Base-by-base conservation (phyloP, 169 alveolate genomes). In the Cryptosporidium xiaoi region DNA sequence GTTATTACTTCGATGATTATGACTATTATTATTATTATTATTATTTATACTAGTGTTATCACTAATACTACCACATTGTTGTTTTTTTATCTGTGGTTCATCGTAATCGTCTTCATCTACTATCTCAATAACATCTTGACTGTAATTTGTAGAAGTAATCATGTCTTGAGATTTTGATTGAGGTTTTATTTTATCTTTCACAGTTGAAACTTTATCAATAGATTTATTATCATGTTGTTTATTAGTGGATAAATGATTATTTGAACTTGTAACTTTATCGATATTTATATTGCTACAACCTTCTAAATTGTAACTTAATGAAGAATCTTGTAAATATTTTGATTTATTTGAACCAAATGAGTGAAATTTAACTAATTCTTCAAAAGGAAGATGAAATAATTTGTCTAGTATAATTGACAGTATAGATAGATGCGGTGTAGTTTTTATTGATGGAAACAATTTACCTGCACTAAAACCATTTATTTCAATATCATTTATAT, bases 401-500 rank as follows among this genome's bases (percentile, higher is more conserved):
- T 62, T 46, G n/a, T 77, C 87, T 15, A 77, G 34, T 29, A 77
- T 16, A 13, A 8, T 31, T 24, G 87, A 77, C 12, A 77, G 24
- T n/a, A 62, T 27, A n/a, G 87, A 77, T 53, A 40, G 24, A 46
- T 77, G 87, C n/a, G 64, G 33, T 8, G 64, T 16, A 7, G 36
- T 34, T 13, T 40, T 33, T 34, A 66, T 18, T 7, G 40, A 7
- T 6, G 48, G 48, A 40, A 51, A 56, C 15, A 77, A 31, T 13
- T 60, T 65, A 12, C 51, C 24, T 15, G 64, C 87, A n/a, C 50
- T 77, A 27, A 31, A 13, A 36, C 71, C 71, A 62, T 77, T 77
- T 24, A 77, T 77, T 36, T 60, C 77, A 44, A 77, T 46, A 44
- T 77, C 87, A 36, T 77, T 60, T 13, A 77, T 24, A 62, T 40